phyloP scores from a whole-genome alignment of 768 basidiomycete genomes.

The Albatrellus ellisii region DNA sequence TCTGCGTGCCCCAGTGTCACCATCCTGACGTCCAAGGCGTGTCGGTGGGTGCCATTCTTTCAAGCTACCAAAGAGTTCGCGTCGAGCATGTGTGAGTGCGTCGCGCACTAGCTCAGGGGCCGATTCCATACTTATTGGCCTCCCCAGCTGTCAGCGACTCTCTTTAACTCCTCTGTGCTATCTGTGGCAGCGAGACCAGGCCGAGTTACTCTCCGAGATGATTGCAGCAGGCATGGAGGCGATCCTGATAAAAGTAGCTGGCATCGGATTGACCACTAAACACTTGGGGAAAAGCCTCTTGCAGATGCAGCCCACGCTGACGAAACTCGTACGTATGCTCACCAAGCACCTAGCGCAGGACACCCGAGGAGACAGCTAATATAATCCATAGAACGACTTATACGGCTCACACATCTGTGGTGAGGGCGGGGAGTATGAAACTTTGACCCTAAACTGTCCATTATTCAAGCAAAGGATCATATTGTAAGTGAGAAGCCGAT shows the following conservation, averaged over 20 bases:
- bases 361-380: background rate
- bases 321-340: constrained; percentile 44
- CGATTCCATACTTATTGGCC: constrained; percentile 1
- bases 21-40: constrained; percentile 81
- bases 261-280: constrained; percentile 67
- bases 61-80: constrained; percentile 92
- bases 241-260: constrained; percentile 90
- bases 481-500: constrained; percentile 35
- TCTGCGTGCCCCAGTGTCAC: constrained; percentile 30
- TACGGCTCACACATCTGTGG: constrained; percentile 94
- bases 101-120: background rate
- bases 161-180: constrained; percentile 71
- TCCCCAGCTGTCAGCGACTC: constrained; percentile 65
- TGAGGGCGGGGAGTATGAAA: constrained; percentile 98
- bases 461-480: constrained; percentile 69
- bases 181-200: constrained; percentile 90
- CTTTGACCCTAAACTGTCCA: constrained; percentile 80
- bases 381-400: constrained; percentile 40
- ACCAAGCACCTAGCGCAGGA: background rate
- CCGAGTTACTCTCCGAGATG: constrained; percentile 81
- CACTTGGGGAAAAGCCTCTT: constrained; percentile 71
- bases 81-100: constrained; percentile 91
- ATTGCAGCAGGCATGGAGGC: constrained; percentile 65
- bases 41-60: constrained; percentile 92
- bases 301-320: constrained; percentile 61